phyloP scores from a whole-genome alignment of 2,329 filamentous ascomycete species.

The Aspergillus felis region DNA sequence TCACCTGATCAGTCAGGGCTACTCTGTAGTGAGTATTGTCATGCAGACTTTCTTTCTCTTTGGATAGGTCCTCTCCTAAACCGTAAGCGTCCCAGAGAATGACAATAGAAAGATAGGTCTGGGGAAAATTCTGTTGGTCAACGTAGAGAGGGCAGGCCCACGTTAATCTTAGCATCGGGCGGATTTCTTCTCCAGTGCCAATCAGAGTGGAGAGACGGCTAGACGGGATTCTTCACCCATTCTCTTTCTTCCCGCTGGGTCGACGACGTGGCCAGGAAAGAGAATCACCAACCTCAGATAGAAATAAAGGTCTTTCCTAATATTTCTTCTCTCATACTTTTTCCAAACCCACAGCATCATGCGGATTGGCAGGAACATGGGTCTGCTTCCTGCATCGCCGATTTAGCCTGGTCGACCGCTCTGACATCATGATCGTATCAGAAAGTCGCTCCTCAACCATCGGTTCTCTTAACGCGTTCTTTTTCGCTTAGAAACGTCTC shows the following conservation, averaged over 20 bases:
- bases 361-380: background rate
- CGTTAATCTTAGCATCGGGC: background rate
- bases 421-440: background rate
- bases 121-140: background rate
- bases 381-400: background rate
- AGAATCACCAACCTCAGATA: background rate
- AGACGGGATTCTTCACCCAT: background rate
- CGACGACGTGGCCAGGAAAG: background rate
- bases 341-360: background rate
- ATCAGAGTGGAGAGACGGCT: background rate
- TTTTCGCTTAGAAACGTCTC: background rate
- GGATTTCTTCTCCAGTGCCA: background rate
- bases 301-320: background rate
- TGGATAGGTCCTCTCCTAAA: no score
- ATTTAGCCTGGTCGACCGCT: background rate
- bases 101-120: background rate
- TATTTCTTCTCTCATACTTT: background rate
- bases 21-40: no score
- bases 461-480: background rate
- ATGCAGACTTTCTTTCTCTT: no score
- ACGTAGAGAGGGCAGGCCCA: background rate
- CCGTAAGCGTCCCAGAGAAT: background rate
- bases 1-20: no score
- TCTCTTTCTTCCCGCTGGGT: background rate
- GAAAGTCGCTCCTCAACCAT: background rate